phyloP scores from a whole-genome alignment of 345 rosid genomes.

The Fremontodendron californicum region DNA sequence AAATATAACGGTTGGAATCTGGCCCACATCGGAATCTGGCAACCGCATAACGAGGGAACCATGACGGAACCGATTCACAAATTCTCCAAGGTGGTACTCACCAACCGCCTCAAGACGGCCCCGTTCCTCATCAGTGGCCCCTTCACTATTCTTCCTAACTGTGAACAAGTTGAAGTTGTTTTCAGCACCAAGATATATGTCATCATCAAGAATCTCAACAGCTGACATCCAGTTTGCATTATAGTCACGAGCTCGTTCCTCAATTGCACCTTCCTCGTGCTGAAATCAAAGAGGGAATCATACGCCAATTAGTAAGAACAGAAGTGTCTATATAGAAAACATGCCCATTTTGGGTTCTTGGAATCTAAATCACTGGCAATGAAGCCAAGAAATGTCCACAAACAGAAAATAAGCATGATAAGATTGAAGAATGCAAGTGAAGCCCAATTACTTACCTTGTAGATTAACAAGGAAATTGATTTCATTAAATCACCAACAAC shows the following conservation, averaged over 20 bases:
- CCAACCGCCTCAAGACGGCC: conserved; percentile 84
- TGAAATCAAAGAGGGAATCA: conserved; percentile 21
- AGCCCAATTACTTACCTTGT: conserved; percentile 49
- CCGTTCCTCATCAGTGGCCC: conserved; percentile 77
- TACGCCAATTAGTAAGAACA: background rate
- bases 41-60: conserved; percentile 93
- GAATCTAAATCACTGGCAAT: background rate
- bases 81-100: conserved; percentile 90
- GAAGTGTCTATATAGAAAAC: background rate
- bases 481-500: conserved; percentile 92
- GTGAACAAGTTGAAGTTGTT: conserved; percentile 76
- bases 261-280: conserved; percentile 90
- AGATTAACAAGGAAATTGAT: conserved; percentile 81
- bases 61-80: conserved; percentile 76
- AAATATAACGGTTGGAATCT: conserved; percentile 79
- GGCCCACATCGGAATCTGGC: conserved; percentile 86
- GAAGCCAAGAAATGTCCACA: background rate
- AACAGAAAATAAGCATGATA: background rate
- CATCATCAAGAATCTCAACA: conserved; percentile 87
- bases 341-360: background rate
- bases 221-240: conserved; percentile 93
- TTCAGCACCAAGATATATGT: conserved; percentile 78
- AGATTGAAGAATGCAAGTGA: background rate
- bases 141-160: conserved; percentile 83
- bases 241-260: conserved; percentile 82